Percentiles rank a stretch among this genome's conserved stretches.
These are phyloP conservation scores for Carex kokanica DNA, from an alignment of 176 grass and related monocot genomes.

Conservation along the genomic window DNA sequence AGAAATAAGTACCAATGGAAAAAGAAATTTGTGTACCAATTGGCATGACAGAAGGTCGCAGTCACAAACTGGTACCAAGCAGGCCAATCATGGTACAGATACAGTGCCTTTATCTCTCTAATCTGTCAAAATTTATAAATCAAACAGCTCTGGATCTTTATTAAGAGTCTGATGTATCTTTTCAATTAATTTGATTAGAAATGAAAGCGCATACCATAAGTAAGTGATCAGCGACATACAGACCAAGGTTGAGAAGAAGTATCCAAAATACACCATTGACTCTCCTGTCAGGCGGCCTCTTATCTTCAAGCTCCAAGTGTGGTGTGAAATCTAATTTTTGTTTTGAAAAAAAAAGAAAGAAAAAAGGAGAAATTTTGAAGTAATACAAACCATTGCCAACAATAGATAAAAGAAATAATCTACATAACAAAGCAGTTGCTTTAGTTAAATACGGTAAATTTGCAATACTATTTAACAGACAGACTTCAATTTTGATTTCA, in stretches of 20 bases:
- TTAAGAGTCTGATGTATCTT: not conserved
- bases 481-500: not conserved
- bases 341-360: not conserved
- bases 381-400: not conserved
- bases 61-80: slow-evolving; percentile 93
- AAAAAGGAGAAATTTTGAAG: not conserved
- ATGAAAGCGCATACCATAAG: slow-evolving; percentile 47
- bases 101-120: slow-evolving; percentile 53
- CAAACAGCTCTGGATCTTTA: slow-evolving; percentile 15
- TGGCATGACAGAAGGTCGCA: slow-evolving; percentile 94
- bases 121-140: slow-evolving; percentile 50
- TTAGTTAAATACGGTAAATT: not conserved
- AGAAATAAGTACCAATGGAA: slow-evolving; percentile 25
- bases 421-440: not conserved
- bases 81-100: slow-evolving; percentile 74
- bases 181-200: slow-evolving; percentile 4
- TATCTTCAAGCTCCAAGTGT: slow-evolving; percentile 81
- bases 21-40: slow-evolving; percentile 44
- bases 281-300: slow-evolving; percentile 37
- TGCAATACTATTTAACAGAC: not conserved
- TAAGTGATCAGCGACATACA: slow-evolving; percentile 88
- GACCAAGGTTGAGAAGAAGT: slow-evolving; percentile 80
- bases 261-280: slow-evolving; percentile 91
- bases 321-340: slow-evolving; percentile 49
- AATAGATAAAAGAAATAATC: not conserved